Evolutionary conservation across 768 basidiomycete genomes (phyloP), one percentile per base, ranked within the genome.

Genomic region (Russula ochroleuca): DNA sequence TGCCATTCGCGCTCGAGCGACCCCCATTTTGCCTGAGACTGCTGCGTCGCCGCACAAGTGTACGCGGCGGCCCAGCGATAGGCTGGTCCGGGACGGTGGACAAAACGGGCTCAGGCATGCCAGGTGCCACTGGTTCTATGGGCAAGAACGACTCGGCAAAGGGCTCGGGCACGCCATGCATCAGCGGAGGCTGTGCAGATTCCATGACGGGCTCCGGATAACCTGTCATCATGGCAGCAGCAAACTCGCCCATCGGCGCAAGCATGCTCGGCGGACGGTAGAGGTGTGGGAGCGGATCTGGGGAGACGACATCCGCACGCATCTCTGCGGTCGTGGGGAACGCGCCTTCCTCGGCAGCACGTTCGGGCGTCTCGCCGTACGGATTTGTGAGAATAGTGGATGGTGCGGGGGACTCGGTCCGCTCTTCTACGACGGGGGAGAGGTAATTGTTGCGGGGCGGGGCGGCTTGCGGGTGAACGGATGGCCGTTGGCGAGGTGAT

Each of bases 1-100:
- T 76, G 64, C 85, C 83, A 70, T 78, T 76, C 55, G 75, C 77
- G 63, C 74, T 77, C 68, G 79, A 81, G 23, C 75, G 76, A 2
- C 60, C 61, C 2, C 47, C 59, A 33, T 41, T 61, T 50, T 85
- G 81, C 73, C 83, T 87, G 67, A 89, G 79, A 68, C 84, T 87
- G 68, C 88, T 89, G 62, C 85, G 78, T 64, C 82, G 76, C 59
- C 79, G 83, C 41, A 77, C 75, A 13, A 79, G 67, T 5, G 72
- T 73, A 37, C 70, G 75, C 33, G 72, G 65, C 7, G 50, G 62
- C 3, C 59, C 63, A 1, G 47, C 50, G 33, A 60, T 50, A 1
- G 56, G 51, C 8, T 62, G 67, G 31, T 58, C 63, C 25, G 68
- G 52, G 51, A 71, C 74, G 53, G 23, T 21, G 4, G 62, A 56